A percentile compares a stretch with the other conserved stretches of the same genome.
phyloP scores from a whole-genome alignment of 805 yeast species.

The Scheffersomyces amazonensis region DNA sequence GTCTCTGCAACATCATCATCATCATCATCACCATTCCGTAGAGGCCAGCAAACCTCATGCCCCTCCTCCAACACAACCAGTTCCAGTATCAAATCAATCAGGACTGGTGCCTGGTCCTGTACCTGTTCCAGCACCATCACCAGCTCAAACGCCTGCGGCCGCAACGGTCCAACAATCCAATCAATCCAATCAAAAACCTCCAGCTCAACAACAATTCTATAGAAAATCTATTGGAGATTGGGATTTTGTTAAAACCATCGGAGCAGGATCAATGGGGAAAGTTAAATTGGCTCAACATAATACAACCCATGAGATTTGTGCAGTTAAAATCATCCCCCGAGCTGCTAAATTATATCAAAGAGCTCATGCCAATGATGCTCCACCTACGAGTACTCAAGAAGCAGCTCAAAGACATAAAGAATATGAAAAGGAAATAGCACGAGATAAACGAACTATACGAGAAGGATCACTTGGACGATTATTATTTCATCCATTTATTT shows the following conservation, averaged over 20 bases:
- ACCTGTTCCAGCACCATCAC: neutral
- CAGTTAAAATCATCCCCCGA: slow-evolving; percentile 88
- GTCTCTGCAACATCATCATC: slow-evolving; percentile 8
- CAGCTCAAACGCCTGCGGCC: slow-evolving; percentile 1
- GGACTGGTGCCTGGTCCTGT: neutral
- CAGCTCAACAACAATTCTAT: slow-evolving; percentile 54
- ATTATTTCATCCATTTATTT: slow-evolving; percentile 87
- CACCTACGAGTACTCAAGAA: slow-evolving; percentile 58
- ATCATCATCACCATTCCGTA: slow-evolving; percentile 8
- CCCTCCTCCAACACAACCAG: slow-evolving; percentile 4
- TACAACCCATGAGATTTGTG: slow-evolving; percentile 78
- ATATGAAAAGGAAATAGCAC: slow-evolving; percentile 76
- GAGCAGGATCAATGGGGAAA: slow-evolving; percentile 99
- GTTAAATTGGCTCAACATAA: slow-evolving; percentile 91
- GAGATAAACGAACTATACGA: slow-evolving; percentile 88
- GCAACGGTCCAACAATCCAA: slow-evolving; percentile 9
- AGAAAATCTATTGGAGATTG: slow-evolving; percentile 93
- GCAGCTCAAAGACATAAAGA: slow-evolving; percentile 63
- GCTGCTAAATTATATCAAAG: slow-evolving; percentile 77
- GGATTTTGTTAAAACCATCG: slow-evolving; percentile 92
- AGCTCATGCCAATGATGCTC: slow-evolving; percentile 67
- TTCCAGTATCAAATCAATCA: slow-evolving; percentile 3
- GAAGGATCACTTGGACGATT: slow-evolving; percentile 94
- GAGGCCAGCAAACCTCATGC: slow-evolving; percentile 3
- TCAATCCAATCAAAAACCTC: slow-evolving; percentile 8